Base-by-base conservation (phyloP, 345 rosid genomes). In the Hirschfeldia incana region DNA sequence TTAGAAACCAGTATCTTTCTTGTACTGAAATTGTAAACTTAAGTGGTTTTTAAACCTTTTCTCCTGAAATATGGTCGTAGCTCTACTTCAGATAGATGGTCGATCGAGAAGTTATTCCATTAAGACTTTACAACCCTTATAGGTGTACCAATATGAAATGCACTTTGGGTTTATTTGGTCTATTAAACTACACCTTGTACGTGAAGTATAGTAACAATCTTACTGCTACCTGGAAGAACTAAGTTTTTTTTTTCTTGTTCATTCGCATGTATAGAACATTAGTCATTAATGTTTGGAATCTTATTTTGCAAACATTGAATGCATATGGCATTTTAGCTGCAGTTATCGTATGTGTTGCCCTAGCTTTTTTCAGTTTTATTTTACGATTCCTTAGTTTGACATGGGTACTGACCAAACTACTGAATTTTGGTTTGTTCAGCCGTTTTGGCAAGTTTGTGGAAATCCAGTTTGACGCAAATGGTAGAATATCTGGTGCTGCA, bases 361-460 rank as follows among this genome's bases (percentile, higher is more conserved):
- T 46, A 46, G 53, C 16, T 4, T 11, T 44, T 46, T 46, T 42
- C 13, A 46, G 53, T 46, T 46, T 12, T 34, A 42, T 55, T 46
- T 74, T 69, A 34, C 37, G 74, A 62, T 44, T 44, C 51, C n/a
- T 44, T 11, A 46, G n/a, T 49, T 13, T 49, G 57, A 49, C 16
- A 17, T 17, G 6, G 4, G n/a, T 49, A 49, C 57, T n/a, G 57
- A 49, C 57, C 57, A 49, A 49, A n/a, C 57, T 4, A 13, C 17
- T n/a, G 3, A 49, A 13, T 49, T n/a, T 49, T 49, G 15, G 53
- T 49, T 49, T 49, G 17, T 13, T 0, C 57, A 49, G 57, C 57
- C 57, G 57, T 49, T 49, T 49, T 49, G 57, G 57, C 17, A 49
- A 49, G 57, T 49, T 49, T n/a, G 57, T 49, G 17, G 57, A 49